Evolutionary conservation across 805 yeast genomes (phyloP).

Genomic region (Nakazawaea ishiwadae): DNA sequence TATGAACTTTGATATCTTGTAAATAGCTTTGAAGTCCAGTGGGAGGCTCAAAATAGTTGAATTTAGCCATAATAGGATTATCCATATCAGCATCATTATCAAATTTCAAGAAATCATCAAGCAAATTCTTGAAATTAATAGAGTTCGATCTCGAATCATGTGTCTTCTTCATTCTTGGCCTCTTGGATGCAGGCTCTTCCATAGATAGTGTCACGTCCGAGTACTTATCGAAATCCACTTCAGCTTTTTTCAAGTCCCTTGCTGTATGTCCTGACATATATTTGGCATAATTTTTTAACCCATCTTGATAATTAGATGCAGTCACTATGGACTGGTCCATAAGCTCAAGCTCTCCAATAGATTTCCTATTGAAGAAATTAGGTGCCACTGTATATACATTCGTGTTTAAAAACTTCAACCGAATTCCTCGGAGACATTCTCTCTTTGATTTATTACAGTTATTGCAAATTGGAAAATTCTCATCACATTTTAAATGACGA

Average conservation of each 20-base stretch:
- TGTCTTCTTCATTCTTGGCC: constrained; percentile 30
- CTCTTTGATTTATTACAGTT: constrained; percentile 48
- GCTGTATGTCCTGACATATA: constrained; percentile 21
- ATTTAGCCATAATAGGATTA: neutral
- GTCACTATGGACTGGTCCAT: constrained; percentile 40
- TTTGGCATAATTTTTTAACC: constrained; percentile 26
- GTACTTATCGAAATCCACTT: constrained; percentile 8
- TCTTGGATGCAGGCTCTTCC: constrained; percentile 23
- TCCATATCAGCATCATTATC: neutral
- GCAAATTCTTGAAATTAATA: constrained; percentile 11
- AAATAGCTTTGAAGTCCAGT: neutral
- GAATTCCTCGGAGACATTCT: constrained; percentile 41
- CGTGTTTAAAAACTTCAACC: constrained; percentile 35
- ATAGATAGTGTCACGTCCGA: constrained; percentile 3
- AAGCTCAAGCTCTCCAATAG: constrained; percentile 13
- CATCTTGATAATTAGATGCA: constrained; percentile 34
- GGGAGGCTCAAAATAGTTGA: constrained; percentile 10
- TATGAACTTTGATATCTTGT: constrained; percentile 1
- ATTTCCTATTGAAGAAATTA: constrained; percentile 1
- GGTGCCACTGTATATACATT: constrained; percentile 3
- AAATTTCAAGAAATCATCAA: constrained; percentile 5
- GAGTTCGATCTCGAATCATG: constrained; percentile 19
- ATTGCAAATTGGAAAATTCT: constrained; percentile 54
- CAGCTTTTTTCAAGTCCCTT: constrained; percentile 11
- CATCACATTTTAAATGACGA: constrained; percentile 66